phyloP scores from a whole-genome alignment of 2,329 filamentous ascomycete genomes.

The Colletotrichum camelliae region DNA sequence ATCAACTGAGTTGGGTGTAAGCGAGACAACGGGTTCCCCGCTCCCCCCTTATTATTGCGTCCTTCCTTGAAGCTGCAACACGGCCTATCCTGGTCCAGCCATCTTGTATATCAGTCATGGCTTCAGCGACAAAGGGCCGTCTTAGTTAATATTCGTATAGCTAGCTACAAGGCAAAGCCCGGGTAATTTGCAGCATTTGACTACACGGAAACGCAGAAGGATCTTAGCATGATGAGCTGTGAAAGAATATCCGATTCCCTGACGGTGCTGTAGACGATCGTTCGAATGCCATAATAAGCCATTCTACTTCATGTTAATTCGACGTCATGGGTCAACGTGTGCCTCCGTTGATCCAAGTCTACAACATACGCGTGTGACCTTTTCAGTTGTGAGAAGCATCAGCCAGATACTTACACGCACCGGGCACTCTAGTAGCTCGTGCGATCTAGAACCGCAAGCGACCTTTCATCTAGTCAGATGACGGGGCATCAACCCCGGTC shows the following conservation, averaged over 20 bases:
- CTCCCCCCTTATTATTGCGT: neutral
- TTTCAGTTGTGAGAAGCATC: accelerated
- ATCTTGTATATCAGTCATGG: neutral
- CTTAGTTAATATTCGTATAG: neutral
- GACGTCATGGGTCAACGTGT: neutral
- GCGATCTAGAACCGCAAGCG: neutral
- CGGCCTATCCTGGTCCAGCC: neutral
- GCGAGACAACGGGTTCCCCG: neutral
- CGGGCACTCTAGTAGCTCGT: neutral
- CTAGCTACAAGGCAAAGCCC: neutral
- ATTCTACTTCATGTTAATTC: neutral
- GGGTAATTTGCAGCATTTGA: neutral
- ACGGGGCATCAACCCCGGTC: neutral
- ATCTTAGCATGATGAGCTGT: neutral
- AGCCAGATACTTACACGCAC: neutral
- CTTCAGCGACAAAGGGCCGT: neutral
- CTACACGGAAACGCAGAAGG: accelerated
- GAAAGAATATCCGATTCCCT: neutral
- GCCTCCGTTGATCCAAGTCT: neutral
- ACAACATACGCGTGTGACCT: neutral
- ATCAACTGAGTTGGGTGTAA: neutral
- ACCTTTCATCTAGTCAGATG: neutral
- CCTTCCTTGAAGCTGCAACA: neutral
- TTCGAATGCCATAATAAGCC: neutral
- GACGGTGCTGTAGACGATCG: neutral